A percentile compares a stretch with the other conserved stretches of the same genome.
Evolutionary conservation across 1,284 basidiomycete species (phyloP).

Genomic region (Kalmanozyma brasiliensis): DNA sequence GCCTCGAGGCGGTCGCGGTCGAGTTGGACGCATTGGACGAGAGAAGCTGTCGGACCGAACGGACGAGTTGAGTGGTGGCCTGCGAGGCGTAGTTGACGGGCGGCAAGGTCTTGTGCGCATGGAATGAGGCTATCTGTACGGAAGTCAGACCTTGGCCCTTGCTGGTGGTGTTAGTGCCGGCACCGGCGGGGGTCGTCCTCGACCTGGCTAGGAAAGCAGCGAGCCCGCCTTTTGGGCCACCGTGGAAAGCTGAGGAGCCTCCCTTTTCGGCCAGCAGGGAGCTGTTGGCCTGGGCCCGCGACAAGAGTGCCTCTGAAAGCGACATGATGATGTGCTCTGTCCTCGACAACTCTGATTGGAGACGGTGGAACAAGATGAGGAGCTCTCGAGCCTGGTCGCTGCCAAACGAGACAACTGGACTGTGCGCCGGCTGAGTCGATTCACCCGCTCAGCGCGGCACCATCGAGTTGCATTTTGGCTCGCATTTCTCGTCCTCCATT

Average conservation of each 20-base stretch:
- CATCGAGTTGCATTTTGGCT: background rate
- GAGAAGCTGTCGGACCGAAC: slow-evolving; percentile 39
- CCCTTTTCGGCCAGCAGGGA: slow-evolving; percentile 4
- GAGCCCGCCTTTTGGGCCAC: slow-evolving; percentile 22
- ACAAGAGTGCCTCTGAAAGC: slow-evolving; percentile 33
- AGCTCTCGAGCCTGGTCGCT: too few relatives aligned
- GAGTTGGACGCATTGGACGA: slow-evolving; percentile 9
- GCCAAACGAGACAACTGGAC: background rate
- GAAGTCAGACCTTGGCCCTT: background rate
- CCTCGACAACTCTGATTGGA: too few relatives aligned
- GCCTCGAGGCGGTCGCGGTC: background rate
- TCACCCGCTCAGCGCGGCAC: too few relatives aligned
- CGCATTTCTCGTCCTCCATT: too few relatives aligned
- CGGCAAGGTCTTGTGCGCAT: slow-evolving; percentile 20
- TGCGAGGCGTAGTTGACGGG: slow-evolving; percentile 30
- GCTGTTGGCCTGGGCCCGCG: slow-evolving; percentile 22
- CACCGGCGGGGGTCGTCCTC: too few relatives aligned
- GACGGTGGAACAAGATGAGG: too few relatives aligned
- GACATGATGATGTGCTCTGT: slow-evolving; percentile 13
- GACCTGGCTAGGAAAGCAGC: slow-evolving; percentile 38
- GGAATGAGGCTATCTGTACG: slow-evolving; percentile 23
- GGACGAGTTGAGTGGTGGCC: slow-evolving; percentile 29
- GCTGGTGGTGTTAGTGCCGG: background rate
- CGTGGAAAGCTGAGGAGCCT: background rate
- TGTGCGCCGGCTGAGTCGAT: slow-evolving; percentile 21